Evolutionary conservation across 441 rosid species (phyloP).

Genomic region (Pelargonium cotyledonis): DNA sequence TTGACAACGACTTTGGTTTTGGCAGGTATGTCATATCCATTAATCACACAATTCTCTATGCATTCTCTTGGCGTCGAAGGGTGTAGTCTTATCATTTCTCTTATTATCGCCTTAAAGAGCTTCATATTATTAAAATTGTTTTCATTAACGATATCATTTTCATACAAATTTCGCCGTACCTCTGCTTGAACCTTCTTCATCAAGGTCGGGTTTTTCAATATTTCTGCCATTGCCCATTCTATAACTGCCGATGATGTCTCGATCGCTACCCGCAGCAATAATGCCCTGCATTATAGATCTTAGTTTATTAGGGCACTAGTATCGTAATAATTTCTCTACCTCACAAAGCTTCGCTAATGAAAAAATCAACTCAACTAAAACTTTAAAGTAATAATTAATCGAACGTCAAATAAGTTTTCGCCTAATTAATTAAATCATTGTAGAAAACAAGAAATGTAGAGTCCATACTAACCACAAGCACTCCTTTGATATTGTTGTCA

Average conservation of each 20-base stretch:
- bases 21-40: slow-evolving; percentile 1
- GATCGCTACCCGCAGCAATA: background rate
- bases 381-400: too few species aligned
- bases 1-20: background rate
- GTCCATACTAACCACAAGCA: slow-evolving; percentile 13
- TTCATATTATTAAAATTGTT: background rate
- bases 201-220: background rate
- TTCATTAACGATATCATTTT: background rate
- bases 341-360: too few species aligned
- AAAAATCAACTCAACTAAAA: too few species aligned
- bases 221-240: slow-evolving; percentile 11
- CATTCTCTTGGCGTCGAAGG: slow-evolving; percentile 2
- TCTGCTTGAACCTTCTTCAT: slow-evolving; percentile 9
- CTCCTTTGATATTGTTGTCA: slow-evolving; percentile 17
- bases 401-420: too few species aligned
- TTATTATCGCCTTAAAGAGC: background rate
- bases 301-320: too few species aligned
- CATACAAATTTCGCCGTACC: background rate
- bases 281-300: slow-evolving; percentile 8
- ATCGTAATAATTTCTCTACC: too few species aligned
- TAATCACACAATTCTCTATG: background rate
- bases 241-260: background rate
- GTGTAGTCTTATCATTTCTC: slow-evolving; percentile 5
- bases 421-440: too few species aligned
- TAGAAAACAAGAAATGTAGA: too few species aligned